Evolutionary conservation across 2,329 filamentous ascomycete genomes (phyloP).

Genomic region (Davidsoniella neocaledoniae): DNA sequence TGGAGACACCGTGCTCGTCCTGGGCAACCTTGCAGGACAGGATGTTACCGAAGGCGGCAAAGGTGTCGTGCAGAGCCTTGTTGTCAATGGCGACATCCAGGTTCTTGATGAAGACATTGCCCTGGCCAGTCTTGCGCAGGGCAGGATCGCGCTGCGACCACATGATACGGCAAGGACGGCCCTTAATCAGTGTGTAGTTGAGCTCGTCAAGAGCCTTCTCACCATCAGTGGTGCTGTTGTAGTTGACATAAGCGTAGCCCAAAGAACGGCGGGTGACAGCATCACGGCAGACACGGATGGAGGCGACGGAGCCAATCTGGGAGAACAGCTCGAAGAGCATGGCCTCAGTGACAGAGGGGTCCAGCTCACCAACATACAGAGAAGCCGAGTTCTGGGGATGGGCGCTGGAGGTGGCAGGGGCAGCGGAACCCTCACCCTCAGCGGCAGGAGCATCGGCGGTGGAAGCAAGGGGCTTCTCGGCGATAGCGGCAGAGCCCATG

Average conservation of each 20-base stretch:
- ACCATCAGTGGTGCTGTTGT: slow-evolving; percentile 91
- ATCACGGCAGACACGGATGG: slow-evolving; percentile 98
- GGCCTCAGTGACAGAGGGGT: slow-evolving; percentile 92
- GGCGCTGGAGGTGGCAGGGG: slow-evolving; percentile 55
- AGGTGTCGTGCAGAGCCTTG: slow-evolving; percentile 99
- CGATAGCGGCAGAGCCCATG: slow-evolving; percentile 53
- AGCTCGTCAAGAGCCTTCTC: slow-evolving; percentile 98
- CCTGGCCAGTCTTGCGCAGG: slow-evolving; percentile 96
- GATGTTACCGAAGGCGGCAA: slow-evolving; percentile 97
- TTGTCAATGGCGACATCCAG: slow-evolving; percentile 97
- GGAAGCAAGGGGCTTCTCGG: slow-evolving; percentile 48
- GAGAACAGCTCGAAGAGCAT: slow-evolving; percentile 99
- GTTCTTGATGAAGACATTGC: slow-evolving; percentile 99
- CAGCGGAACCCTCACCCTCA: slow-evolving; percentile 38
- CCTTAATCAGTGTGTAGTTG: slow-evolving; percentile 99
- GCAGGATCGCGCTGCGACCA: slow-evolving; percentile 99
- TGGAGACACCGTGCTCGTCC: slow-evolving; percentile 91
- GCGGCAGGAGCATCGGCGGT: slow-evolving; percentile 60
- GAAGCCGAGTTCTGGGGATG: slow-evolving; percentile 90
- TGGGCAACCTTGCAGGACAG: slow-evolving; percentile 98
- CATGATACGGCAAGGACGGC: slow-evolving; percentile 98
- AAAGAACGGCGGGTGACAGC: slow-evolving; percentile 96
- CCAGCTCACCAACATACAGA: slow-evolving; percentile 96
- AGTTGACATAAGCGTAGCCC: slow-evolving; percentile 99
- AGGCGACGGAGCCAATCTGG: slow-evolving; percentile 95